Evolutionary conservation across 257 asterid species (phyloP).

Genomic region (Asclepias syriaca): DNA sequence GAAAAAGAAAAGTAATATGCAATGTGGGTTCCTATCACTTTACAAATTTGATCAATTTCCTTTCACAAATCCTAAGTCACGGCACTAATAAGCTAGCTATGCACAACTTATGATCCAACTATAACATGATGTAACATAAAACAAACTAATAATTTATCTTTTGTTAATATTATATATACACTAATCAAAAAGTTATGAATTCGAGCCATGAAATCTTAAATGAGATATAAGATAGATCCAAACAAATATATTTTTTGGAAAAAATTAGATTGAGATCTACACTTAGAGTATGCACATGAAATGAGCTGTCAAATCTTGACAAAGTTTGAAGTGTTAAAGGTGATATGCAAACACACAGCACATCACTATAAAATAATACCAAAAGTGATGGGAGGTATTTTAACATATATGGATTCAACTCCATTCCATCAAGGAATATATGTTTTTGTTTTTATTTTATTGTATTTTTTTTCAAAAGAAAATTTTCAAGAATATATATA

Average conservation of each 20-base stretch:
- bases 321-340: background rate
- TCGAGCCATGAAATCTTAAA: too few relatives aligned
- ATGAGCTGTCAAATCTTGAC: background rate
- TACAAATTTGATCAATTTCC: background rate
- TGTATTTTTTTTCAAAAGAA: too few relatives aligned
- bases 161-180: too few relatives aligned
- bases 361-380: background rate
- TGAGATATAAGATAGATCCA: background rate
- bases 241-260: background rate
- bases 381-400: too few relatives aligned
- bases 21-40: constrained; percentile 5
- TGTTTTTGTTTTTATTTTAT: too few relatives aligned
- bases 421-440: too few relatives aligned
- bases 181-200: too few relatives aligned
- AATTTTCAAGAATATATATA: too few relatives aligned
- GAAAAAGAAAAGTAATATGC: too few relatives aligned
- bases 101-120: constrained; percentile 7
- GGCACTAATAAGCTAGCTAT: constrained; percentile 7
- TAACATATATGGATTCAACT: background rate
- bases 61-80: constrained; percentile 8
- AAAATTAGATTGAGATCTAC: constrained; percentile 4
- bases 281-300: background rate
- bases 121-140: background rate
- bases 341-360: background rate
- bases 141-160: background rate